A percentile compares a stretch with the other conserved stretches of the same genome.
Conservation (phyloP, 176 grass and related monocot species). For the Eremochloa ophiuroides region DNA sequence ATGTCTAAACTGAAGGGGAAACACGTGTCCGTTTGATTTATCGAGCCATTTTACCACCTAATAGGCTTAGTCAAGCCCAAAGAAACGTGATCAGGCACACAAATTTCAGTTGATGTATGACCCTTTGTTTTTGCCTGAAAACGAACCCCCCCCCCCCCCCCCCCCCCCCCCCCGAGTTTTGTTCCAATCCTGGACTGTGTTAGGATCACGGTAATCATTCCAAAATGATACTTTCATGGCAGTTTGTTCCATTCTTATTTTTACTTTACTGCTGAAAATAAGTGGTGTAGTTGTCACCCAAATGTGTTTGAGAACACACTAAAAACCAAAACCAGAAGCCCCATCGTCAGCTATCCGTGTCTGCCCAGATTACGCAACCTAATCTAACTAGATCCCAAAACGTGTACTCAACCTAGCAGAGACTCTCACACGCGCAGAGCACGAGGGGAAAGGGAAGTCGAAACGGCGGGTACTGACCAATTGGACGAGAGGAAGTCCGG, state of each 20-base stretch:
- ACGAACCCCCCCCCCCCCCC: no score
- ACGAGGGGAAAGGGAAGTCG: neutral
- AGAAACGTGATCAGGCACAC: no score
- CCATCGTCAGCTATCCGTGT: neutral
- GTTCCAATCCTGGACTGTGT: no score
- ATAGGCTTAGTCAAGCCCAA: no score
- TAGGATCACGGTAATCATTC: no score
- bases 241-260: neutral
- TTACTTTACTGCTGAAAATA: neutral
- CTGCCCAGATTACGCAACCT: constrained; percentile 1
- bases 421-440: neutral
- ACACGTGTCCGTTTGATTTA: no score
- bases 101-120: no score
- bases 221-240: neutral
- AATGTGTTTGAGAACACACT: neutral
- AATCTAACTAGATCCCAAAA: neutral
- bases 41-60: no score
- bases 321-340: neutral
- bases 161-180: no score
- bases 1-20: no score
- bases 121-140: no score
- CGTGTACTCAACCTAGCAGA: neutral
- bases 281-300: neutral
- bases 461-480: constrained; percentile 40
- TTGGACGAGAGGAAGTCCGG: constrained; percentile 88